A percentile compares a stretch with the other conserved stretches of the same genome.
Conservation (phyloP, 163 green algal species). For the Smithsoniella earleae region DNA sequence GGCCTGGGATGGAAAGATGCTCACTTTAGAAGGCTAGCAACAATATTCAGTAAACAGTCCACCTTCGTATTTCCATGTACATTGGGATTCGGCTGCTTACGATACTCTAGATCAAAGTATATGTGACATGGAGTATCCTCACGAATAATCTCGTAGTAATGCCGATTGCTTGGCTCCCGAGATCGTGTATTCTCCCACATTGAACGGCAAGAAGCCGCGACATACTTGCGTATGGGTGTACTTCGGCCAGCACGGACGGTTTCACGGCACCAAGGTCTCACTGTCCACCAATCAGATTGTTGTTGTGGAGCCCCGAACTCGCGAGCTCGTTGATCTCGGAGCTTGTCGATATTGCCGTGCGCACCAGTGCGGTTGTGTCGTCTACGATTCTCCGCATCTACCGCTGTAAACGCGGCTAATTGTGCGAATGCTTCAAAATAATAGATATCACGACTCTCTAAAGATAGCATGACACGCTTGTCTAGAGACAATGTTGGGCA, state of each 20-base stretch:
- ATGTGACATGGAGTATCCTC: constrained; percentile 69
- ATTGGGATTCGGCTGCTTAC: constrained; percentile 47
- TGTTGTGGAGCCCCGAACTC: background rate
- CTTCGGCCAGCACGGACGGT: background rate
- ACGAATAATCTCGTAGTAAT: constrained; percentile 78
- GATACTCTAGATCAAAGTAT: constrained; percentile 85
- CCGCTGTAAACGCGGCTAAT: background rate
- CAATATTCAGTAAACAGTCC: constrained; percentile 38
- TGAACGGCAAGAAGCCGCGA: background rate
- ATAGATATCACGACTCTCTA: background rate
- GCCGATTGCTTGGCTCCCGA: constrained; percentile 35
- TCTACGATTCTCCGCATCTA: constrained; percentile 5
- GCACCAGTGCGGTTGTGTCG: background rate
- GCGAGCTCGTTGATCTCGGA: background rate
- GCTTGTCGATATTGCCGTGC: background rate
- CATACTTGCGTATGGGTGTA: constrained; percentile 1
- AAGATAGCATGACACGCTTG: background rate
- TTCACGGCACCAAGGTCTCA: constrained; percentile 15
- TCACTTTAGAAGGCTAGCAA: constrained; percentile 25
- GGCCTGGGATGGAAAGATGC: background rate
- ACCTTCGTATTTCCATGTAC: constrained; percentile 47
- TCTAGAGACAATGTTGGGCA: too few relatives aligned
- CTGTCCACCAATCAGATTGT: background rate
- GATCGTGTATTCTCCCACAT: constrained; percentile 1
- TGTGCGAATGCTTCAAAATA: constrained; percentile 9